These are phyloP conservation scores for Sclerotinia nivalis DNA, from an alignment of 2,329 filamentous ascomycete species.

Conservation along the genomic window DNA sequence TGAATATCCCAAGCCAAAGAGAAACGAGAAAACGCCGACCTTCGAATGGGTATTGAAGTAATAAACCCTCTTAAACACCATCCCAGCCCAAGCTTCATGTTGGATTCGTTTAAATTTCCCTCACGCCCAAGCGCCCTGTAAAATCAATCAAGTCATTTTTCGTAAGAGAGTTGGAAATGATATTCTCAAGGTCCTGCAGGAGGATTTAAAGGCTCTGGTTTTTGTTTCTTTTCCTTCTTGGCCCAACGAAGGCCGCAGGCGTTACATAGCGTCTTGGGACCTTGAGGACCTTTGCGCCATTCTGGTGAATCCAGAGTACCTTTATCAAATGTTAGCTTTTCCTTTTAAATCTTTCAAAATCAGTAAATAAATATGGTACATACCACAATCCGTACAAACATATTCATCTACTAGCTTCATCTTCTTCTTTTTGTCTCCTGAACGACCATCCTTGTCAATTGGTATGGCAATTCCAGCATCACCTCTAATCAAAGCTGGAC, in stretches of 20 bases:
- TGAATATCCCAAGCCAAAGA: constrained; percentile 1
- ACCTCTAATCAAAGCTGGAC: constrained; percentile 77
- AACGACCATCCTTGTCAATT: constrained; percentile 71
- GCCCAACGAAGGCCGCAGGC: constrained; percentile 80
- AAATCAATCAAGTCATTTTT: constrained; percentile 10
- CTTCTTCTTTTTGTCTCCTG: constrained; percentile 81
- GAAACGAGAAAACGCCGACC: constrained; percentile 9
- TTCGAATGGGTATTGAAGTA: constrained; percentile 6
- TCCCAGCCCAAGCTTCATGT: constrained; percentile 21
- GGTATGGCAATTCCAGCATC: constrained; percentile 86
- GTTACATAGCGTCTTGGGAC: constrained; percentile 94
- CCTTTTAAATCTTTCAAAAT: not conserved
- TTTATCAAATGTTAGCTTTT: constrained; percentile 38
- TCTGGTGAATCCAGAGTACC: constrained; percentile 88
- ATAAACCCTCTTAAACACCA: not conserved
- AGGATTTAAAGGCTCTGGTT: not conserved
- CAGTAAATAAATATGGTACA: constrained; percentile 37
- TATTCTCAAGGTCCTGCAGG: not conserved
- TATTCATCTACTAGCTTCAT: constrained; percentile 84
- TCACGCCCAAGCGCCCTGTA: constrained; percentile 13
- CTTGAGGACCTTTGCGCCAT: constrained; percentile 91
- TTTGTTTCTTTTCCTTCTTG: constrained; percentile 77
- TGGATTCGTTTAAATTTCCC: not conserved
- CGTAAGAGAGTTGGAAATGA: constrained; percentile 15
- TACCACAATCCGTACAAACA: constrained; percentile 90